A percentile compares a stretch with the other conserved stretches of the same genome.
These are phyloP conservation scores for Xylaria hypoxylon DNA, from an alignment of 2,329 filamentous ascomycete genomes.

Conservation along the genomic window DNA sequence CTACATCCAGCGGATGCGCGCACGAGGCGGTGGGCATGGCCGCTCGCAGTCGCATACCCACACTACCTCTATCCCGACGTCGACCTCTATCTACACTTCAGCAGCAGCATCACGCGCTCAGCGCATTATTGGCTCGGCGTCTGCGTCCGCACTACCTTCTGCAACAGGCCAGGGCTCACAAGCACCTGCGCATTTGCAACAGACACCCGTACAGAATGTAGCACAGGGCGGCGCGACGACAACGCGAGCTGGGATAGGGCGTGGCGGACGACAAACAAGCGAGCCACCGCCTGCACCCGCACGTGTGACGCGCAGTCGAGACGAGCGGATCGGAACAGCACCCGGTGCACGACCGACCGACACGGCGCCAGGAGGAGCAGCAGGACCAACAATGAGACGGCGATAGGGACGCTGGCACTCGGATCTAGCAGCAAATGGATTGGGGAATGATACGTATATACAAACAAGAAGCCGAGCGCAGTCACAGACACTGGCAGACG, in stretches of 20 bases:
- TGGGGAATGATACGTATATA: background rate
- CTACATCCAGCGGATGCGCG: conserved; percentile 43
- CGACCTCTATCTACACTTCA: conserved; percentile 22
- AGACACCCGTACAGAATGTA: conserved; percentile 37
- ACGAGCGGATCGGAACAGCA: conserved; percentile 48
- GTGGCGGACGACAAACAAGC: conserved; percentile 34
- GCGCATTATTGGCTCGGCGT: conserved; percentile 39
- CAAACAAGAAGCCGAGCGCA: background rate
- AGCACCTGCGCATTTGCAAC: conserved; percentile 31
- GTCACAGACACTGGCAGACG: background rate
- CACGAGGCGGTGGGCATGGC: conserved; percentile 34
- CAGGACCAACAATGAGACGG: conserved; percentile 36
- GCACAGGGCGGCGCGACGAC: conserved; percentile 21
- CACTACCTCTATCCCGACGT: conserved; percentile 33
- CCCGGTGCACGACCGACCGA: conserved; percentile 27
- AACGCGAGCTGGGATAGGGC: conserved; percentile 28
- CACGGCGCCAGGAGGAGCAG: conserved; percentile 23
- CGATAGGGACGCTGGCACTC: conserved; percentile 38
- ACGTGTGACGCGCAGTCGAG: conserved; percentile 49
- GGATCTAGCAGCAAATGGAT: conserved; percentile 16
- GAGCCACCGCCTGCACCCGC: conserved; percentile 40
- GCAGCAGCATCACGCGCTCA: conserved; percentile 30
- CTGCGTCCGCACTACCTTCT: conserved; percentile 29
- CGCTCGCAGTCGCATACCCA: conserved; percentile 33
- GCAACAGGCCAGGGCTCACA: conserved; percentile 21